Conservation (phyloP, 1,284 basidiomycete species). For the Pholiota adiposa region DNA sequence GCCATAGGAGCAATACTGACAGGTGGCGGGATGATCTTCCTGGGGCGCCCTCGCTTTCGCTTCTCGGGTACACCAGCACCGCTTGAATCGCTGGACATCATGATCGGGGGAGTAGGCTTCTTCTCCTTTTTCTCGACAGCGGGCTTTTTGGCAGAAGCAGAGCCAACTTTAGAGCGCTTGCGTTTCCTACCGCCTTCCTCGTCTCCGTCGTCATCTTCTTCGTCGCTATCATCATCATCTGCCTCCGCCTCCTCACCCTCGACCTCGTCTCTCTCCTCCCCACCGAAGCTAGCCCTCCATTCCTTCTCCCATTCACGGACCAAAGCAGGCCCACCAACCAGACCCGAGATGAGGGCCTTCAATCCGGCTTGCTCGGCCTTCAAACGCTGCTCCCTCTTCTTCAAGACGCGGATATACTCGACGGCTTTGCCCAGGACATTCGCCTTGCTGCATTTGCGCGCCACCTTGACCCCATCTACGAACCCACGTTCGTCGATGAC, state of each 20-base stretch:
- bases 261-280: conserved; percentile 74
- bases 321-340: conserved; percentile 72
- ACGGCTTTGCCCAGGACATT: conserved; percentile 84
- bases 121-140: conserved; percentile 36
- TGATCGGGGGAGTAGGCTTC: conserved; percentile 30
- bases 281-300: conserved; percentile 74
- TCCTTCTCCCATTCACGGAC: conserved; percentile 75
- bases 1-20: conserved; percentile 18
- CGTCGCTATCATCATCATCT: conserved; percentile 40
- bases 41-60: conserved; percentile 78
- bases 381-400: conserved; percentile 72
- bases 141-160: conserved; percentile 29
- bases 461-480: conserved; percentile 82
- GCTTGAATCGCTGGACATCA: conserved; percentile 14
- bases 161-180: conserved; percentile 57
- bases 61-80: conserved; percentile 59
- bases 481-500: conserved; percentile 76
- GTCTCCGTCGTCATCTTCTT: conserved; percentile 45
- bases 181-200: conserved; percentile 47
- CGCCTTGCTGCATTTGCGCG: conserved; percentile 83
- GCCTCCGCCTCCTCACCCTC: conserved; percentile 57
- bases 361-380: conserved; percentile 74
- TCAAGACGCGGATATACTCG: conserved; percentile 82
- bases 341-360: conserved; percentile 63
- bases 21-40: conserved; percentile 40